Evolutionary conservation across 1,284 basidiomycete species (phyloP), one percentile per base, ranked within the genome.

Genomic region (Cryptococcus maquisensis): DNA sequence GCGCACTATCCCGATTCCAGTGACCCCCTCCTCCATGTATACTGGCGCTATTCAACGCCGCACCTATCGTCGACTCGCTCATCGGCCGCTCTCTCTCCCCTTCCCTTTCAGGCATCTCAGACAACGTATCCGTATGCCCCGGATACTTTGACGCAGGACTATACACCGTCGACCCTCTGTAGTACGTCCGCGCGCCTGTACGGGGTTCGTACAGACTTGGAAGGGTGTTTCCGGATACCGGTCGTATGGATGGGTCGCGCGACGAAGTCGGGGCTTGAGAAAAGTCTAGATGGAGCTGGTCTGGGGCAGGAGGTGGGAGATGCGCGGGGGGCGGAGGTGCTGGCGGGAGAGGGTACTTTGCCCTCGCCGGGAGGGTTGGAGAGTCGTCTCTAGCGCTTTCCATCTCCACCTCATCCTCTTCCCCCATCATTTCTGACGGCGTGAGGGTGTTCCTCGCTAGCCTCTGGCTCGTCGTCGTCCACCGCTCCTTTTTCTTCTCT

Each of bases 171-270:
- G 37, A 53, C 45, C 47, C 40, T 46, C 44, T 53, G 18, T 55
- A 64, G 18, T 55, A 64, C 36, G 52, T 28, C 18, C n/a, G 28
- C 23, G 63, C 61, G 3, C 55, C 59, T 8, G 55, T 56, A 4
- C 8, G 39, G 2, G 61, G 63, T 43, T 63, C 61, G 32, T 65
- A 65, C 24, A 65, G 24, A 12, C 51, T 54, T 13, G 63, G 63
- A 16, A 65, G 42, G 2, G 55, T 54, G 4, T 35, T 39, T 15
- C 44, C 50, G 9, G 41, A 35, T 21, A 20, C 26, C 28, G 7
- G n/a, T n/a, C 23, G 28, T 18, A 49, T 35, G 24, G 40, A 32
- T 32, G 28, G 28, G 10, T 32, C 7, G 28, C 28, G 28, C 28
- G 28, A 45, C 26, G 51, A n/a, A n/a, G n/a, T n/a, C n/a, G n/a